A percentile compares a stretch with the other conserved stretches of the same genome.
Evolutionary conservation across 345 rosid species (phyloP).

Genomic region (Populus nigra): DNA sequence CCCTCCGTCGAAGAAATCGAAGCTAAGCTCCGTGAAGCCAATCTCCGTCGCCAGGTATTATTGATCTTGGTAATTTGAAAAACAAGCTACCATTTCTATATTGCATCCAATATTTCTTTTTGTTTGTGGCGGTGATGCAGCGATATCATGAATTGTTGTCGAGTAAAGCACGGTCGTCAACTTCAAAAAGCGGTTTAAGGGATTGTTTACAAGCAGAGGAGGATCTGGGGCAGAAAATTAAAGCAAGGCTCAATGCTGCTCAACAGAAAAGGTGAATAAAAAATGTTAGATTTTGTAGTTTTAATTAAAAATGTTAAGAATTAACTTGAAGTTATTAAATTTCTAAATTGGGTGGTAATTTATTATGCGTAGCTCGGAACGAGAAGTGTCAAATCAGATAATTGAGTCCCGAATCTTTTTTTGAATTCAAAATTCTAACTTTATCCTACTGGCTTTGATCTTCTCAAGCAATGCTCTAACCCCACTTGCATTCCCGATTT

Average conservation of each 20-base stretch:
- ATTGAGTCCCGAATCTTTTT: no score
- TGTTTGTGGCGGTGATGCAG: constrained; percentile 1
- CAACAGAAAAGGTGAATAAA: background rate
- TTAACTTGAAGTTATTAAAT: no score
- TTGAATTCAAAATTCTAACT: no score
- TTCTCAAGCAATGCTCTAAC: no score
- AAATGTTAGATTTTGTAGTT: no score
- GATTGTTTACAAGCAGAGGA: background rate
- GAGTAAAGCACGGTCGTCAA: background rate
- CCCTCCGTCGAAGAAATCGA: constrained; percentile 7
- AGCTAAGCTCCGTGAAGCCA: constrained; percentile 10
- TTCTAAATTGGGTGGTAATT: no score
- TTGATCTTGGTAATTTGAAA: background rate
- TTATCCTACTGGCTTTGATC: no score
- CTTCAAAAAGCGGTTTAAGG: background rate
- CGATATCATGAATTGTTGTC: constrained; percentile 1
- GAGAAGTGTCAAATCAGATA: no score
- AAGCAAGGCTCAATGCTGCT: constrained; percentile 4
- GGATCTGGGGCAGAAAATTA: background rate
- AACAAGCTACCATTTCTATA: no score
- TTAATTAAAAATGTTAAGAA: no score
- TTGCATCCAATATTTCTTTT: background rate
- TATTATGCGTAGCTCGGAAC: no score
- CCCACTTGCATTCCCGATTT: no score
- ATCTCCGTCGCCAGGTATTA: constrained; percentile 10